phyloP scores from a whole-genome alignment of 257 asterid species.

The Solanum etuberosum region DNA sequence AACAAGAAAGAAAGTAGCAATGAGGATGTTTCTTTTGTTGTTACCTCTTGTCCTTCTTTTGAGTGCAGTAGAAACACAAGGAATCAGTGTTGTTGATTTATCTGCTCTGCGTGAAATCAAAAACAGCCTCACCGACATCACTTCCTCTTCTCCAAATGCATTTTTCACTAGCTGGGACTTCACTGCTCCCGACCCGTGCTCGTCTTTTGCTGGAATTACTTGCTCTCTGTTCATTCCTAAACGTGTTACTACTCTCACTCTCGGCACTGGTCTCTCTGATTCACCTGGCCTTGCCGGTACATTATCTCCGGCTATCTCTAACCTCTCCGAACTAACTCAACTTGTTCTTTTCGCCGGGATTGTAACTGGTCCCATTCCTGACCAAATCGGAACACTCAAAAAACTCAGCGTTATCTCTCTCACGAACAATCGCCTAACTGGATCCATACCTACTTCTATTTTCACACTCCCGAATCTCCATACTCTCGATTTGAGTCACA shows the following conservation, averaged over 20 bases:
- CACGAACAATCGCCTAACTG: slow-evolving; percentile 54
- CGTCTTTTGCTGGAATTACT: slow-evolving; percentile 55
- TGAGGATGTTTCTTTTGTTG: neutral
- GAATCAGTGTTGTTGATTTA: slow-evolving; percentile 18
- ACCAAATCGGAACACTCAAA: slow-evolving; percentile 22
- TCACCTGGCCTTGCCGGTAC: slow-evolving; percentile 62
- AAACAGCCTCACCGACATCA: slow-evolving; percentile 42
- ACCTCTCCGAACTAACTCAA: slow-evolving; percentile 42
- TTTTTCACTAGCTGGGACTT: slow-evolving; percentile 70
- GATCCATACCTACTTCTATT: slow-evolving; percentile 29
- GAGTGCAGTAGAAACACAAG: neutral
- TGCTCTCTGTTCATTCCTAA: slow-evolving; percentile 21
- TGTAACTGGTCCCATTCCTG: slow-evolving; percentile 66
- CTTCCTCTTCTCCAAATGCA: slow-evolving; percentile 18
- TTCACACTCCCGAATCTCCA: slow-evolving; percentile 40
- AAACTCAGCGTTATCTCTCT: slow-evolving; percentile 50
- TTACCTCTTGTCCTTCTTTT: neutral
- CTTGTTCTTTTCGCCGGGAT: slow-evolving; percentile 63
- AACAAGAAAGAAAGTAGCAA: neutral
- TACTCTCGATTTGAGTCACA: slow-evolving; percentile 69
- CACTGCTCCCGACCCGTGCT: slow-evolving; percentile 51
- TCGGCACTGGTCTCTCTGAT: slow-evolving; percentile 64
- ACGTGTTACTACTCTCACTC: slow-evolving; percentile 24
- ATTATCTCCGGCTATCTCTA: slow-evolving; percentile 37
- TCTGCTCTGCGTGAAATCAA: slow-evolving; percentile 53